Percentiles rank a stretch among this genome's conserved stretches.
Evolutionary conservation across 805 yeast genomes (phyloP).

Genomic region (Sugiyamaella americana): DNA sequence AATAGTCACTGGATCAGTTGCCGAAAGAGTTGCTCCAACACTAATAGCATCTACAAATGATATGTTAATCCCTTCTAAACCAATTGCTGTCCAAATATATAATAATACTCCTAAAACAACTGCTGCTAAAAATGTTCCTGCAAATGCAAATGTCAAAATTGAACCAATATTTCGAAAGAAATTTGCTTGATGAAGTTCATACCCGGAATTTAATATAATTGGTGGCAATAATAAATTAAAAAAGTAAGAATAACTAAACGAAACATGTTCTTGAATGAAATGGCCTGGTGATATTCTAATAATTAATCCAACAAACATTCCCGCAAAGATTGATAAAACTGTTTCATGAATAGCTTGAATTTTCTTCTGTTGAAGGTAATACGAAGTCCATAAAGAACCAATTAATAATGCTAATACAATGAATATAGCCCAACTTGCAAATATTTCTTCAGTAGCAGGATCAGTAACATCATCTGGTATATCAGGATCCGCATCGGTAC

Average conservation of each 20-base stretch:
- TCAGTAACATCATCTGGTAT: slow-evolving; percentile 49
- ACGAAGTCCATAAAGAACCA: slow-evolving; percentile 91
- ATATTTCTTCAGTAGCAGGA: slow-evolving; percentile 91
- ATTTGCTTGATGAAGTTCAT: slow-evolving; percentile 92
- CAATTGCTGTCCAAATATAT: slow-evolving; percentile 85
- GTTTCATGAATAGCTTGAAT: slow-evolving; percentile 98
- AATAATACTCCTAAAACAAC: slow-evolving; percentile 83
- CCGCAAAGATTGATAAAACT: slow-evolving; percentile 89
- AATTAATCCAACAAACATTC: slow-evolving; percentile 90
- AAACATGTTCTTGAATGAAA: slow-evolving; percentile 93
- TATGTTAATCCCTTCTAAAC: slow-evolving; percentile 78
- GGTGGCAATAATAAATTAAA: slow-evolving; percentile 94
- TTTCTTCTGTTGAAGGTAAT: slow-evolving; percentile 81
- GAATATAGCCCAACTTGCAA: slow-evolving; percentile 95
- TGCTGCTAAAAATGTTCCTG: slow-evolving; percentile 92
- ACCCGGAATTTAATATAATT: slow-evolving; percentile 91
- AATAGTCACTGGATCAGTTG: slow-evolving; percentile 98
- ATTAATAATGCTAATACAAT: slow-evolving; percentile 74
- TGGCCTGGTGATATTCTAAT: slow-evolving; percentile 93
- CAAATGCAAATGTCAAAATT: slow-evolving; percentile 88
- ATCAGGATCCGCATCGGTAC: slow-evolving; percentile 35
- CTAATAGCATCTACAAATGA: slow-evolving; percentile 97
- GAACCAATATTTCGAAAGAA: slow-evolving; percentile 90
- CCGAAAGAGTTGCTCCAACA: slow-evolving; percentile 95
- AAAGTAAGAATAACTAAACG: slow-evolving; percentile 89